These are phyloP conservation scores for Hondaea fermentalgiana DNA, from an alignment of 108 stramenopile genomes.

Conservation along the genomic window DNA sequence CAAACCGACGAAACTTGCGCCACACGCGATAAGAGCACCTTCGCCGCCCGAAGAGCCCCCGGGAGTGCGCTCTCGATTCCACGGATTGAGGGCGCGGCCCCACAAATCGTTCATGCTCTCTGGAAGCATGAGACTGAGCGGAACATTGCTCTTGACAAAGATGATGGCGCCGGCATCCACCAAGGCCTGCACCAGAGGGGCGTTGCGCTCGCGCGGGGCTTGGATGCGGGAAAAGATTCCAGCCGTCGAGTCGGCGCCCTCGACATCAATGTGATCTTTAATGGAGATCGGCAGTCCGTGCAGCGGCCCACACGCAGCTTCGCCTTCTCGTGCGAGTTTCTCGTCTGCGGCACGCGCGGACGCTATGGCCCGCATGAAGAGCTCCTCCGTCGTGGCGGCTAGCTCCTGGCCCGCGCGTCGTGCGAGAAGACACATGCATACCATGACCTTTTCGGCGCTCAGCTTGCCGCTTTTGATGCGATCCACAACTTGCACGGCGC, in stretches of 20 bases:
- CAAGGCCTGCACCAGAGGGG: slow-evolving; percentile 35
- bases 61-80: slow-evolving; percentile 32
- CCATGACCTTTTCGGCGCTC: not conserved
- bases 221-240: not conserved
- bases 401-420: not conserved
- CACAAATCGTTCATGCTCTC: slow-evolving; percentile 40
- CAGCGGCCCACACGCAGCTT: slow-evolving; percentile 7
- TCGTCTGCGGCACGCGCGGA: slow-evolving; percentile 18
- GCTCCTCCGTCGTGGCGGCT: slow-evolving; percentile 35
- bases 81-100: slow-evolving; percentile 37
- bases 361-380: slow-evolving; percentile 36
- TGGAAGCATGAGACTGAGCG: slow-evolving; percentile 41
- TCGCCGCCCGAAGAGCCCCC: slow-evolving; percentile 49
- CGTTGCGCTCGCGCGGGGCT: slow-evolving; percentile 24
- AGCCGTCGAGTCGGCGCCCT: slow-evolving; percentile 23
- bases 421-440: not conserved
- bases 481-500: not conserved
- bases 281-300: slow-evolving; percentile 38
- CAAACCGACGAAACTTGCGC: slow-evolving; percentile 31
- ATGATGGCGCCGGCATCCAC: slow-evolving; percentile 46
- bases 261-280: slow-evolving; percentile 34
- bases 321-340: not conserved
- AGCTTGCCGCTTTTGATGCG: not conserved
- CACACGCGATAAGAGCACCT: slow-evolving; percentile 30
- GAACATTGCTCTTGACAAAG: slow-evolving; percentile 39